These are phyloP conservation scores for Acanthamoeba royreba DNA, from an alignment of 208 protist genomes.

Conservation along the genomic window DNA sequence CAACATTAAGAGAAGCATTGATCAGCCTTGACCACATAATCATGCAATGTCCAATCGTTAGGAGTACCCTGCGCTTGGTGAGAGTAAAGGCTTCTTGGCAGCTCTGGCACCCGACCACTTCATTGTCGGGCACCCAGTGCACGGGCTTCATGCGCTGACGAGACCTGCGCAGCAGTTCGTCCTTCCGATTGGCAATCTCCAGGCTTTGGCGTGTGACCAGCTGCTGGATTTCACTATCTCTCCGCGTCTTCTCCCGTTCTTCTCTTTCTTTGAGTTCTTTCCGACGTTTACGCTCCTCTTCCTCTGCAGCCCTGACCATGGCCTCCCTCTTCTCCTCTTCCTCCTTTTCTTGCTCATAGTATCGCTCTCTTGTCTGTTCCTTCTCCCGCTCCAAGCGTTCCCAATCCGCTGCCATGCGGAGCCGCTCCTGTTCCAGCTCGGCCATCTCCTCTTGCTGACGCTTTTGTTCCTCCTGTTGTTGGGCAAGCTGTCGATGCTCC, in stretches of 20 bases:
- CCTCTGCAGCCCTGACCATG: neutral
- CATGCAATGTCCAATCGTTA: too few species aligned
- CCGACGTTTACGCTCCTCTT: neutral
- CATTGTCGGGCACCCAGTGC: neutral
- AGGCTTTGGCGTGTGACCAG: neutral
- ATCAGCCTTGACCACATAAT: too few species aligned
- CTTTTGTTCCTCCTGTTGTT: neutral
- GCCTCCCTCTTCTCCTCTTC: neutral
- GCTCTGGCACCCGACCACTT: neutral
- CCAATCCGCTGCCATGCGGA: neutral
- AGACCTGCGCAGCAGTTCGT: neutral
- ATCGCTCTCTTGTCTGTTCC: too few species aligned
- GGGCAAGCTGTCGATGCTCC: neutral
- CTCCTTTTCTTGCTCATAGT: neutral
- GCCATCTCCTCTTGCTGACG: neutral
- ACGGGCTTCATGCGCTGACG: neutral
- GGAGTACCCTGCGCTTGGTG: neutral
- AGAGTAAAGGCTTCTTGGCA: neutral
- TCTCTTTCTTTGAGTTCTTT: neutral
- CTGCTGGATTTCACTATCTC: neutral
- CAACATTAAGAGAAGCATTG: too few species aligned
- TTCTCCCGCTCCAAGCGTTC: neutral
- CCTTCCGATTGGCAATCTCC: neutral
- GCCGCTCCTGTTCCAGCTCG: neutral
- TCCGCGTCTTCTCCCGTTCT: neutral